Percentiles rank a stretch among this genome's conserved stretches.
These are phyloP conservation scores for Chrysanthemum makinoi DNA, from an alignment of 129 eudicot species.

Conservation along the genomic window DNA sequence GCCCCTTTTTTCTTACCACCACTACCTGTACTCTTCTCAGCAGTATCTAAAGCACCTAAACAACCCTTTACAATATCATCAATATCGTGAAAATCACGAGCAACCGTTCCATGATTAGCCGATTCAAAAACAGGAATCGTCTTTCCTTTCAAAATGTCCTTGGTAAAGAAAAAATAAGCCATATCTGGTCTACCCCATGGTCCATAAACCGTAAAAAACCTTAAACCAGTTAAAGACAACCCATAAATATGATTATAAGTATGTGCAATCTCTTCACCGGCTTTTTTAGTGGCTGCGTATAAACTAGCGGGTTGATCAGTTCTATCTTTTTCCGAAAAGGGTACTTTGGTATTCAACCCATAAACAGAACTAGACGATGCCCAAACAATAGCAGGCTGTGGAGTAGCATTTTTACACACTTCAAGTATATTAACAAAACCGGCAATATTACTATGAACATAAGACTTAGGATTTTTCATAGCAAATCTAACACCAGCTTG, in stretches of 20 bases:
- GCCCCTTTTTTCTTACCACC: constrained; percentile 49
- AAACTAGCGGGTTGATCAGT: constrained; percentile 57
- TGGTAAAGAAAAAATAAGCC: constrained; percentile 51
- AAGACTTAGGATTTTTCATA: constrained; percentile 44
- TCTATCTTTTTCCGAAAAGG: constrained; percentile 49
- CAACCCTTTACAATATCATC: constrained; percentile 56
- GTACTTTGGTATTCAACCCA: constrained; percentile 45
- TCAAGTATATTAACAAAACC: constrained; percentile 45
- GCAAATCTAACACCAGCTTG: constrained; percentile 57
- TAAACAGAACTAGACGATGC: constrained; percentile 54
- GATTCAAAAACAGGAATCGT: constrained; percentile 38
- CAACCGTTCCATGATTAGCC: constrained; percentile 34
- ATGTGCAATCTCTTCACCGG: constrained; percentile 50
- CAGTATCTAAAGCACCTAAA: constrained; percentile 52
- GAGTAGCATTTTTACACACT: constrained; percentile 38
- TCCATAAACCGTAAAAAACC: constrained; percentile 49
- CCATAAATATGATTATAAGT: constrained; percentile 52
- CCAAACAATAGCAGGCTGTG: constrained; percentile 59
- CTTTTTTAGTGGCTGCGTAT: constrained; percentile 47
- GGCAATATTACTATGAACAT: constrained; percentile 39
- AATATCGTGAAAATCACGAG: constrained; percentile 50
- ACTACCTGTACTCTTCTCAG: constrained; percentile 53
- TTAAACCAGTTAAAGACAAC: constrained; percentile 42
- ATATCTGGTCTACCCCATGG: constrained; percentile 55
- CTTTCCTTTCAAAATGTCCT: constrained; percentile 43